Percentiles rank a stretch among this genome's conserved stretches.
These are phyloP conservation scores for Debaryomyces sp. DNA, from an alignment of 1,139 yeast genomes.

Conservation along the genomic window DNA sequence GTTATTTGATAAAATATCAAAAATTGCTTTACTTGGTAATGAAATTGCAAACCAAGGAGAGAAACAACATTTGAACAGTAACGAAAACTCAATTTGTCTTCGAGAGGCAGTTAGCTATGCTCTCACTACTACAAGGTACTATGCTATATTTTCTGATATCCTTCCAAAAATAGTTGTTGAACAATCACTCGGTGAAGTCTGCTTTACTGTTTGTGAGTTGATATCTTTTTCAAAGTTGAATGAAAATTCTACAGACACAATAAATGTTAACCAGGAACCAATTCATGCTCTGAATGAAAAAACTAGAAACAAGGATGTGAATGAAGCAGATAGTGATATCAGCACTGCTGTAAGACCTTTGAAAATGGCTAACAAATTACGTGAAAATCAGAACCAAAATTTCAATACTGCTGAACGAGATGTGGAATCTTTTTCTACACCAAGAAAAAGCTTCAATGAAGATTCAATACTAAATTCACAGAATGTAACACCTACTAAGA, in stretches of 20 bases:
- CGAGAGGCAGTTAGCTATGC: conserved; percentile 77
- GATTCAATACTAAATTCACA: background rate
- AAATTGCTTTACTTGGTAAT: conserved; percentile 52
- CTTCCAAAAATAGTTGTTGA: conserved; percentile 76
- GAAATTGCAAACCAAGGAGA: conserved; percentile 51
- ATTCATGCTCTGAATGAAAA: conserved; percentile 6
- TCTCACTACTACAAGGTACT: conserved; percentile 79
- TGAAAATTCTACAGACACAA: conserved; percentile 20
- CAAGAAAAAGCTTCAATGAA: background rate
- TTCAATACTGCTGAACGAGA: conserved; percentile 6
- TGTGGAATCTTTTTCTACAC: background rate
- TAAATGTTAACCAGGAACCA: conserved; percentile 11
- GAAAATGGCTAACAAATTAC: conserved; percentile 55
- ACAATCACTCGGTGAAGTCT: conserved; percentile 76
- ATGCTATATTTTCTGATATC: conserved; percentile 60
- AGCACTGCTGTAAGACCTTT: conserved; percentile 55
- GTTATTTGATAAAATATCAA: conserved; percentile 58
- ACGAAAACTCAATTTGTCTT: conserved; percentile 44
- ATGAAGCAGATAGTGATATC: conserved; percentile 26
- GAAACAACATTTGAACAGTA: conserved; percentile 32
- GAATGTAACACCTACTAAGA: background rate
- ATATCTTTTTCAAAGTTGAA: conserved; percentile 57
- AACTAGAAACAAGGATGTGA: conserved; percentile 10
- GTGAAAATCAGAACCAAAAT: conserved; percentile 15
- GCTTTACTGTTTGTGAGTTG: conserved; percentile 74